These are phyloP conservation scores for Diddensiella transvaalensis DNA, from an alignment of 805 yeast genomes.

Conservation along the genomic window DNA sequence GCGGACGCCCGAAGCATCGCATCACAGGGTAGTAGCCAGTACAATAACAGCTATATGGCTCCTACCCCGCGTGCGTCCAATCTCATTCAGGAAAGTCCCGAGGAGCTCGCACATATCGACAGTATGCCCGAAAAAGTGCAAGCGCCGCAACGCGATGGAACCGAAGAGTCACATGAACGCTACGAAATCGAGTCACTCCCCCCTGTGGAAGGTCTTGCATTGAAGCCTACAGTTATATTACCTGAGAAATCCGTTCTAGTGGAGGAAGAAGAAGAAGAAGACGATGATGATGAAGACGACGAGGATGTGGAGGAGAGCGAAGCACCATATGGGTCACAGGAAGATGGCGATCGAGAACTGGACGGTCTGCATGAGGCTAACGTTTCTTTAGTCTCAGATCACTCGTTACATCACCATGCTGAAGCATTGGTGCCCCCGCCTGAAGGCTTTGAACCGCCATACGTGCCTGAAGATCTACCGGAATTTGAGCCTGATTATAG, in stretches of 20 bases:
- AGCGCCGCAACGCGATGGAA: constrained; percentile 14
- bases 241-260: constrained; percentile 82
- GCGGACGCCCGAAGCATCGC: not conserved
- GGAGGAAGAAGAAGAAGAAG: constrained; percentile 87
- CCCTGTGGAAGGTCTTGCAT: constrained; percentile 1
- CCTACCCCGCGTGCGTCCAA: not conserved
- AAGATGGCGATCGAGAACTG: not conserved
- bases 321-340: no score
- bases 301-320: constrained; percentile 9
- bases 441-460: constrained; percentile 1
- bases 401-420: not conserved
- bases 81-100: not conserved
- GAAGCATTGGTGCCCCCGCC: not conserved
- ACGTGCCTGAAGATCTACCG: not conserved
- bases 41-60: not conserved
- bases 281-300: constrained; percentile 37
- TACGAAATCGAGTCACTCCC: not conserved
- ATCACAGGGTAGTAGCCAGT: not conserved
- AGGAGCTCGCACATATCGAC: not conserved
- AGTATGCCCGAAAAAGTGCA: not conserved
- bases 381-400: not conserved
- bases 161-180: constrained; percentile 18
- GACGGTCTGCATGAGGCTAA: not conserved
- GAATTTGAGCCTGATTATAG: constrained; percentile 1
- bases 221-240: constrained; percentile 63